Evolutionary conservation across 768 basidiomycete genomes (phyloP), one percentile per base, ranked within the genome.

Genomic region (Ephemerocybe angulata): DNA sequence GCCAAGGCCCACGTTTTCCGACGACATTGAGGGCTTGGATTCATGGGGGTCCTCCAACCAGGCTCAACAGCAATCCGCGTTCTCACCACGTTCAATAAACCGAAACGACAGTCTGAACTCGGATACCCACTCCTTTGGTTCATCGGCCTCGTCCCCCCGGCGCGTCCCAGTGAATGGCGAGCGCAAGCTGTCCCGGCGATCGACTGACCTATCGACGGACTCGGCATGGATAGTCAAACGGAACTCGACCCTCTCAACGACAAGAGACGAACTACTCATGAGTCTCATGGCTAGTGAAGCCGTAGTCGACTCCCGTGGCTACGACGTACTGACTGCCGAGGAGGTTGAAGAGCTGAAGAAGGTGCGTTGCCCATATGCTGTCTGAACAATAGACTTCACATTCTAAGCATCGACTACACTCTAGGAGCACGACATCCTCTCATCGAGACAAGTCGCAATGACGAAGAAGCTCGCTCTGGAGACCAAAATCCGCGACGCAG

Each of bases 271-370:
- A 58, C 80, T 98, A 43, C 78, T 98, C 59, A 80, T 97, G 66
- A 90, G 89, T 66, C 79, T 99, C 37, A 74, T 98, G 59, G 90
- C 94, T 38, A 93, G 93, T 52, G 93, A 98, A 70, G 96, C 96
- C 4, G 83, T 91, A 38, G 86, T 98, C n/a, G 93, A 98, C 63
- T 90, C 90, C 63, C 84, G 88, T 28, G 83, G 84, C 42, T 90
- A 83, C 65, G 84, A 87, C 51, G 86, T 97, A 21, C 75, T 95
- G 41, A 82, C 79, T 38, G 76, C 68, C 8, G 75, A 75, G 60
- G 76, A 80, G 55, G 75, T 81, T 21, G 81, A 79, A 52, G 76
- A 76, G 35, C 66, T 79, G 43, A 78, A 77, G 69, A 80, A 79
- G 73, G 80, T 76, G 55, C 19, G 67, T 68, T 19, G 24, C 33